Percentiles rank a stretch among this genome's conserved stretches.
Evolutionary conservation across 441 rosid species (phyloP).

Genomic region (Croton laevigatus): DNA sequence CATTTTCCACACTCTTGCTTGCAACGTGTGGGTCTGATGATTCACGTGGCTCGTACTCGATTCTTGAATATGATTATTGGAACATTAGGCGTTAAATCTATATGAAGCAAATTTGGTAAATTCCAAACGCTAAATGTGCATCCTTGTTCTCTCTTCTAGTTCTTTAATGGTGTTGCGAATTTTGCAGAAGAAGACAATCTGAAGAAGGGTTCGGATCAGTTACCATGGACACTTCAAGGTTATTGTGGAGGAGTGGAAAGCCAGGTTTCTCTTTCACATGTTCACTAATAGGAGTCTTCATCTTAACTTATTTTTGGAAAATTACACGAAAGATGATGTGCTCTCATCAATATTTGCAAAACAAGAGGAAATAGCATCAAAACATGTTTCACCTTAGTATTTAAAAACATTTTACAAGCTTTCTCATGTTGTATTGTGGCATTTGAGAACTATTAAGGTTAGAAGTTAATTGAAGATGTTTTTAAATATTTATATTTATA

Average conservation of each 20-base stretch:
- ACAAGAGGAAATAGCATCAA: slow-evolving; percentile 3
- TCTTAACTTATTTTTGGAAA: slow-evolving; percentile 31
- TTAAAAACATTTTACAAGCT: too few relatives aligned
- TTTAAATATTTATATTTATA: too few relatives aligned
- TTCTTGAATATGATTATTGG: not conserved
- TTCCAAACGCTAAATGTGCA: not conserved
- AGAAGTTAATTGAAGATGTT: too few relatives aligned
- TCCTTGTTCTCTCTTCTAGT: not conserved
- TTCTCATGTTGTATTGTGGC: too few relatives aligned
- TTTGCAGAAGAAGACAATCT: slow-evolving; percentile 42
- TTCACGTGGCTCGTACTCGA: not conserved
- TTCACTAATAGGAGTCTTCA: slow-evolving; percentile 27
- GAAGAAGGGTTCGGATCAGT: slow-evolving; percentile 50
- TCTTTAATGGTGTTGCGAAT: not conserved
- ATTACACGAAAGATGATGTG: slow-evolving; percentile 24
- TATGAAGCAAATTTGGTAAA: not conserved
- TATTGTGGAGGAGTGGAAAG: slow-evolving; percentile 24
- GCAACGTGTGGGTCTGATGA: not conserved
- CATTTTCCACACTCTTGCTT: not conserved
- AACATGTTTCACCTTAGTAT: not conserved
- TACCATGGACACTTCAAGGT: slow-evolving; percentile 22
- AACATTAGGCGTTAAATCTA: not conserved
- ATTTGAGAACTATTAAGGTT: too few relatives aligned
- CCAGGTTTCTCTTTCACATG: slow-evolving; percentile 26
- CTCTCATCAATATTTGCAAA: not conserved